phyloP scores from a whole-genome alignment of 2,329 filamentous ascomycete genomes.

The Penicillium sp. region DNA sequence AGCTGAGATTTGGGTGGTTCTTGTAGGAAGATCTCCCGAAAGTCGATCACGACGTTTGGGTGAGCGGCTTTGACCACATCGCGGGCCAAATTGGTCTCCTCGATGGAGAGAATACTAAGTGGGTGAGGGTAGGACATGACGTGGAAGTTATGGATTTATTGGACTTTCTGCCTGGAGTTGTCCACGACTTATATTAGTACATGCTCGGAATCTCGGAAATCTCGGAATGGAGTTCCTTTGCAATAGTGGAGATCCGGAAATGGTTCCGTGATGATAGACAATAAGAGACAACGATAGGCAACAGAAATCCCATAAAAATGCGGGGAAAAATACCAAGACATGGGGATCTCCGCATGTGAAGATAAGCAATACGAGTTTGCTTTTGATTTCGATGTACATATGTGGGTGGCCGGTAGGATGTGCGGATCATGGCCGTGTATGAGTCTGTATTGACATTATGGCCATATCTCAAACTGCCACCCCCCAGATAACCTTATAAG shows the following conservation, averaged over 20 bases:
- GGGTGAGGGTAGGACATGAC: slow-evolving; percentile 28
- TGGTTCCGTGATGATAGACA: background rate
- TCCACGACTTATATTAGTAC: background rate
- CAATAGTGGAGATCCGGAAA: background rate
- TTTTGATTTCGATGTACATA: background rate
- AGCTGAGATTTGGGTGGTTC: slow-evolving; percentile 46
- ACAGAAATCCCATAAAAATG: background rate
- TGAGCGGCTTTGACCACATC: slow-evolving; percentile 26
- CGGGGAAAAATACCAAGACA: background rate
- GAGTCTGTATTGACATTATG: background rate
- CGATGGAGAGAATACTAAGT: slow-evolving; percentile 28
- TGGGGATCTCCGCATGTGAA: background rate
- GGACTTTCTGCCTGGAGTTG: background rate
- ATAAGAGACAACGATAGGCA: background rate
- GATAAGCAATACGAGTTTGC: background rate
- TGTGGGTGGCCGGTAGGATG: no score
- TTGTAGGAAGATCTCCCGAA: slow-evolving; percentile 45
- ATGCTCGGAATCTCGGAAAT: slow-evolving; percentile 1
- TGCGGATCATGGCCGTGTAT: background rate
- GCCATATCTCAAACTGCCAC: background rate
- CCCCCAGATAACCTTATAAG: background rate
- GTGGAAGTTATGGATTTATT: background rate
- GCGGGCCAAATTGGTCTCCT: slow-evolving; percentile 30
- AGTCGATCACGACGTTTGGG: slow-evolving; percentile 31
- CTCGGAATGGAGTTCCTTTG: background rate